A percentile compares a stretch with the other conserved stretches of the same genome.
Evolutionary conservation across 2,329 filamentous ascomycete genomes (phyloP).

Genomic region (Orbilia oligospora): DNA sequence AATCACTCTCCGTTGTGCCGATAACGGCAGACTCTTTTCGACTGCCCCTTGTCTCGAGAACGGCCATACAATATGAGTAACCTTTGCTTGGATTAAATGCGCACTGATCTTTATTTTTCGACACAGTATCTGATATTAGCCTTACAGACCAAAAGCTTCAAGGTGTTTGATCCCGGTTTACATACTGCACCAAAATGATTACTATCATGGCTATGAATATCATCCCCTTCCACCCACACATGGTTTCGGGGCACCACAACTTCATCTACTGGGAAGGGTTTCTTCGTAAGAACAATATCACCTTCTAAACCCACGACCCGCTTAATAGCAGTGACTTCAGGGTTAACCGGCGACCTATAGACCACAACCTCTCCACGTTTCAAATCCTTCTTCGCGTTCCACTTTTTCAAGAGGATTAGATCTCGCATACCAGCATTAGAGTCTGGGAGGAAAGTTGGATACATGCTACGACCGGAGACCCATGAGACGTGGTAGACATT

Average conservation of each 20-base stretch:
- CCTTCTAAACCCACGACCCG: slow-evolving; percentile 79
- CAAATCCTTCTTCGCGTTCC: slow-evolving; percentile 73
- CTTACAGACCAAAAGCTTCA: background rate
- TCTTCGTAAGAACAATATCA: slow-evolving; percentile 65
- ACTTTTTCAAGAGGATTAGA: slow-evolving; percentile 74
- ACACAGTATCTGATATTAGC: background rate
- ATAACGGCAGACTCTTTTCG: slow-evolving; percentile 61
- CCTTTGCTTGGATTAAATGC: slow-evolving; percentile 78
- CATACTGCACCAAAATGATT: slow-evolving; percentile 85
- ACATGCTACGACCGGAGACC: slow-evolving; percentile 79
- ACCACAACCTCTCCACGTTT: slow-evolving; percentile 81
- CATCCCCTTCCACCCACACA: slow-evolving; percentile 96
- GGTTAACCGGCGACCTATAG: slow-evolving; percentile 78
- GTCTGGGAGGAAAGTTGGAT: slow-evolving; percentile 74
- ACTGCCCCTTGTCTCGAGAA: slow-evolving; percentile 73
- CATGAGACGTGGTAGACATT: slow-evolving; percentile 74
- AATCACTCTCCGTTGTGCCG: slow-evolving; percentile 36
- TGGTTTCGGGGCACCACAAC: slow-evolving; percentile 83
- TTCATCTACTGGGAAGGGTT: slow-evolving; percentile 68
- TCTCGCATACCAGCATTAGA: slow-evolving; percentile 69
- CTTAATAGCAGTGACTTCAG: slow-evolving; percentile 81
- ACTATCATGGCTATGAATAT: slow-evolving; percentile 79
- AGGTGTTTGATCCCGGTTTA: no score
- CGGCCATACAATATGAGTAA: slow-evolving; percentile 81
- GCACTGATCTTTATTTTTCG: slow-evolving; percentile 27